A percentile compares a stretch with the other conserved stretches of the same genome.
Evolutionary conservation across 495 filamentous ascomycete species (phyloP).

Genomic region (Hyaloscypha hepaticicola): DNA sequence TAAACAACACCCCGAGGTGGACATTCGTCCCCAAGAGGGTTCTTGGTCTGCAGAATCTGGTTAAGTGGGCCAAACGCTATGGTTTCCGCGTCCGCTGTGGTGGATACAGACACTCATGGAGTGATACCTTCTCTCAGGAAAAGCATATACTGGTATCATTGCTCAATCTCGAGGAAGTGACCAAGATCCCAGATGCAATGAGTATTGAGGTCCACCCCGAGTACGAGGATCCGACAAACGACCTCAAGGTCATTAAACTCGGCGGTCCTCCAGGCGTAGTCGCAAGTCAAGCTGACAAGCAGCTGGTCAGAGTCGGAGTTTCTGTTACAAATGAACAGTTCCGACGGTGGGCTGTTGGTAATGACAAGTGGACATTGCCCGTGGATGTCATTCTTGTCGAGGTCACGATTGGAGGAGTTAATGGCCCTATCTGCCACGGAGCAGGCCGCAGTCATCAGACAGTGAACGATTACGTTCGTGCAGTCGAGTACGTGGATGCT

Average conservation of each 20-base stretch:
- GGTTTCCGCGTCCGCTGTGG: constrained; percentile 43
- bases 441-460: constrained; percentile 45
- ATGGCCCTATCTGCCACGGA: constrained; percentile 53
- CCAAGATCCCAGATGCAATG: constrained; percentile 40
- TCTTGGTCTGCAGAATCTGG: constrained; percentile 45
- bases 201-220: constrained; percentile 35
- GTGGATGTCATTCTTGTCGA: constrained; percentile 53
- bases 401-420: constrained; percentile 52
- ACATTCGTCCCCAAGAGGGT: constrained; percentile 50
- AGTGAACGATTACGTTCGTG: constrained; percentile 46
- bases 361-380: constrained; percentile 44
- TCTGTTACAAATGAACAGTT: constrained; percentile 51
- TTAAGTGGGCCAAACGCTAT: constrained; percentile 40
- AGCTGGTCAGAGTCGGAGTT: constrained; percentile 44
- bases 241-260: constrained; percentile 39
- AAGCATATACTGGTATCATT: constrained; percentile 52
- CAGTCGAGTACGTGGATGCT: constrained; percentile 51
- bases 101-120: constrained; percentile 52
- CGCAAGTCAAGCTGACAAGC: constrained; percentile 23
- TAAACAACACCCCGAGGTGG: constrained; percentile 44
- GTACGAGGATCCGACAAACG: constrained; percentile 36
- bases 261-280: constrained; percentile 23
- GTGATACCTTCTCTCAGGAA: constrained; percentile 43
- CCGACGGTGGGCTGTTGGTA: constrained; percentile 45
- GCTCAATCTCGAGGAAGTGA: constrained; percentile 41